Percentiles rank a stretch among this genome's conserved stretches.
Evolutionary conservation across 768 basidiomycete genomes (phyloP).

Genomic region (Tylopilus felleus): DNA sequence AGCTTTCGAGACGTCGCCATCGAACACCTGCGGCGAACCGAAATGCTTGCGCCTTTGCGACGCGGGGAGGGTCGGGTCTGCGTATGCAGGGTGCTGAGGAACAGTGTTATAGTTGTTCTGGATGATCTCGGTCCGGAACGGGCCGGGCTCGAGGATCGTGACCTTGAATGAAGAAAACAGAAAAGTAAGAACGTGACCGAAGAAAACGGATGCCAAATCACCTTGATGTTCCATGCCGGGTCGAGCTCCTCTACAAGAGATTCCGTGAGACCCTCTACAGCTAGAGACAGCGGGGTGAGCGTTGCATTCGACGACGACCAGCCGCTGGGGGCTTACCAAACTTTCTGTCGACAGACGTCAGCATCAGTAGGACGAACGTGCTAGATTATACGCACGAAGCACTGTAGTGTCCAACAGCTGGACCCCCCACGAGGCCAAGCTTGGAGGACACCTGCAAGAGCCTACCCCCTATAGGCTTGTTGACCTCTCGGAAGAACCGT

Average conservation of each 20-base stretch:
- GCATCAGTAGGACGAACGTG: too few relatives aligned
- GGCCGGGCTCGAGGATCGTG: conserved; percentile 17
- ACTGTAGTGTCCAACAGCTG: conserved; percentile 19
- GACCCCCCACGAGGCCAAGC: conserved; percentile 25
- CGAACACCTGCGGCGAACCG: background rate
- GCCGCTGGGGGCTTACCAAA: conserved; percentile 7
- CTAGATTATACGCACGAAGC: conserved; percentile 22
- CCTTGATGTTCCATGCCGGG: conserved; percentile 1
- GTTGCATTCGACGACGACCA: background rate
- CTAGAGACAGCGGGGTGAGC: conserved; percentile 3
- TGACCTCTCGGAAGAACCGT: conserved; percentile 36
- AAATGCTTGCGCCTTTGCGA: conserved; percentile 3
- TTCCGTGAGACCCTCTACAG: conserved; percentile 17
- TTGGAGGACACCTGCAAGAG: conserved; percentile 39
- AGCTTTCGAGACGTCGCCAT: conserved; percentile 17
- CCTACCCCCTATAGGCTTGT: conserved; percentile 36
- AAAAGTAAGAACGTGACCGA: background rate
- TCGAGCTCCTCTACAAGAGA: conserved; percentile 1
- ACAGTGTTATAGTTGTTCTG: background rate
- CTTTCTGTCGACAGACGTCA: conserved; percentile 5
- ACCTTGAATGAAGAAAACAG: conserved; percentile 2
- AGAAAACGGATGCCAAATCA: background rate
- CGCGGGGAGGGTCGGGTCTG: background rate
- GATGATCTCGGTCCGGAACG: conserved; percentile 13
- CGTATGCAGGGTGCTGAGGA: conserved; percentile 21